Evolutionary conservation across 305 asterid species (phyloP), one percentile per base, ranked within the genome.

Genomic region (Fraxinus angustifolia): DNA sequence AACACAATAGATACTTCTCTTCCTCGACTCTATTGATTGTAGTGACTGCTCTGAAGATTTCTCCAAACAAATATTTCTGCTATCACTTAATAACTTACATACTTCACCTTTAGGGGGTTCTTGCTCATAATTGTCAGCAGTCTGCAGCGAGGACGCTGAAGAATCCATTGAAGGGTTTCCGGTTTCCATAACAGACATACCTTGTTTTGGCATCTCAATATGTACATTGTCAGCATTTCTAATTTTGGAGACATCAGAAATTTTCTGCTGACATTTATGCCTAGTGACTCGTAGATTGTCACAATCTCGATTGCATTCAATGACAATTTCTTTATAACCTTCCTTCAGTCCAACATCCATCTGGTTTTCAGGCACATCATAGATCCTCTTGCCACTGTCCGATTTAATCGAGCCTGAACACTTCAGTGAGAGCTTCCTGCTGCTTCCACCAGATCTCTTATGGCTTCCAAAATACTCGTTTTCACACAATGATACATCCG

Each of bases 341-440:
- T 86, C 79, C 77, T 76, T 72, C 71, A 35, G 82, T 23, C 75
- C 85, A 74, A 73, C 73, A 77, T 86, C 88, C 34, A 38, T 70
- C 40, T 75, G 88, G 75, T 80, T 80, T 16, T 33, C 76, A 28
- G 89, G 77, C 53, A 73, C 84, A 73, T 85, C 82, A 76, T 62
- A 17, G 12, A 60, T 72, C 67, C 21, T 75, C 83, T 82, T 84
- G 45, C 77, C 82, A 35, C 50, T 81, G 65, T 79, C 83, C 67
- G 53, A 48, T 75, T 78, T 85, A 82, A 83, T 82, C 62, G 86
- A 71, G 73, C 87, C 92, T 56, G 83, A 83, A 77, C 80, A 83
- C 80, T 85, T 87, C 81, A 87, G 75, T 35, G 95, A 87, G 84
- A 90, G 86, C 86, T 89, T 91, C 86, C 82, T 87, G 87, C 88